Percentiles rank a stretch among this genome's conserved stretches.
Evolutionary conservation across 371 early-diverging fungal species (phyloP).

Genomic region (Mortierella sp.): DNA sequence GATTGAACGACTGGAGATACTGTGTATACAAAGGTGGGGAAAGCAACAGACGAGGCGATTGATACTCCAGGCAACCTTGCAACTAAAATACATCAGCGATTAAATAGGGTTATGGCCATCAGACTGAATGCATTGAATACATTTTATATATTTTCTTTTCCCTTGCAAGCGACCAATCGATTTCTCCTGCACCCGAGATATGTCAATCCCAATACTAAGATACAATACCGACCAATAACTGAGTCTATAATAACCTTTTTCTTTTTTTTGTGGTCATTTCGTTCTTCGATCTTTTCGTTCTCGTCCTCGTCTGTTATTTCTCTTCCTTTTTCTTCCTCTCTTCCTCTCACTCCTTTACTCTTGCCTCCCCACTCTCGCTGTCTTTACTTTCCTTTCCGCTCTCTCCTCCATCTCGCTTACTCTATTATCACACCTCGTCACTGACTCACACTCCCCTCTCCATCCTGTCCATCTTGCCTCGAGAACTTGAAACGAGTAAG

Average conservation of each 20-base stretch:
- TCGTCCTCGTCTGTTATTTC: neutral
- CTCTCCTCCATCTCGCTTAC: too few relatives aligned
- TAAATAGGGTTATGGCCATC: neutral
- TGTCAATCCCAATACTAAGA: neutral
- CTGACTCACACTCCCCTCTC: neutral
- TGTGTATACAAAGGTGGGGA: neutral
- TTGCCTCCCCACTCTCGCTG: neutral
- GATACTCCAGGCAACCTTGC: neutral
- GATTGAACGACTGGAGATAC: too few relatives aligned
- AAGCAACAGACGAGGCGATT: neutral
- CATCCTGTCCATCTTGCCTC: neutral
- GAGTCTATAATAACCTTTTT: neutral
- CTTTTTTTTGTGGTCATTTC: neutral
- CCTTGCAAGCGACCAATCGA: conserved; percentile 10
- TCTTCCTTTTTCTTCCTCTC: neutral
- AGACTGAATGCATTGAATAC: conserved; percentile 2
- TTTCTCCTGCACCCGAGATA: neutral
- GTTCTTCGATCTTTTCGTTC: neutral
- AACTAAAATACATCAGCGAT: too few relatives aligned
- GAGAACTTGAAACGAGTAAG: too few relatives aligned
- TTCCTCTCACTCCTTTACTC: neutral
- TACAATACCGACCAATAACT: too few relatives aligned
- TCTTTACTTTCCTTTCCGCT: neutral
- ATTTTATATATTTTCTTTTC: too few relatives aligned
- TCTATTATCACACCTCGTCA: too few relatives aligned